Evolutionary conservation across 768 basidiomycete species (phyloP), one percentile per base, ranked within the genome.

Genomic region (Auriscalpium microsporum): DNA sequence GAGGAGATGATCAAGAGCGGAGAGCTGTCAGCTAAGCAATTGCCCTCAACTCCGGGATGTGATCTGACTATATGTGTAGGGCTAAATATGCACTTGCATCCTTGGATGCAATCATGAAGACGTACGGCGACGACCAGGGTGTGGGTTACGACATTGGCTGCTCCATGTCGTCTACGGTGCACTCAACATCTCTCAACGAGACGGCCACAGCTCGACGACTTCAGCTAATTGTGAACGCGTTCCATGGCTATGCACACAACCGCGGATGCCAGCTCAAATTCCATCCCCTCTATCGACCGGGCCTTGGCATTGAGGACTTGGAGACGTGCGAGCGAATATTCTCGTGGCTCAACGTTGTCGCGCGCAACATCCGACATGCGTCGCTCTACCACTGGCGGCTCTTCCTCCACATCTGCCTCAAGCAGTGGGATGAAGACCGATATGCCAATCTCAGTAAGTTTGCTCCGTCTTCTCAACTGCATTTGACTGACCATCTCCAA

Each of bases 111-210:
- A 33, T 45, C 4, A 35, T 53, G n/a, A n/a, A 46, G 11, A 37
- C 10, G 13, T 40, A 16, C 23, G 52, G 42, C 10, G 28, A 28
- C 17, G 42, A 53, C 8, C 42, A 45, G 2, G 40, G 28, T 6
- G 1, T 53, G 14, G 52, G 42, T 4, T 53, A 45, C 40, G 52
- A 53, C 52, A 53, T 53, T 8, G 35, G 35, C 40, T 53, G 52
- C 34, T 35, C 35, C 2, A 21, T 53, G 9, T 33, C 34, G 4
- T 17, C 10, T 4, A 53, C 52, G 1, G 52, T 53, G 6, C 4
- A 2, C 13, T 10, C 10, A 4, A 53, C 42, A 16, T 40, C 52
- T 40, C 52, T 53, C 1, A 28, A 28, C 13, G 19, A n/a, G 19
- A 16, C 5, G 1, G 44, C 44, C 8, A 0, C 6, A 5, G 8